A percentile compares a stretch with the other conserved stretches of the same genome.
These are phyloP conservation scores for Trichoderma sp. DNA, from an alignment of 2,329 filamentous ascomycete genomes.

Conservation along the genomic window DNA sequence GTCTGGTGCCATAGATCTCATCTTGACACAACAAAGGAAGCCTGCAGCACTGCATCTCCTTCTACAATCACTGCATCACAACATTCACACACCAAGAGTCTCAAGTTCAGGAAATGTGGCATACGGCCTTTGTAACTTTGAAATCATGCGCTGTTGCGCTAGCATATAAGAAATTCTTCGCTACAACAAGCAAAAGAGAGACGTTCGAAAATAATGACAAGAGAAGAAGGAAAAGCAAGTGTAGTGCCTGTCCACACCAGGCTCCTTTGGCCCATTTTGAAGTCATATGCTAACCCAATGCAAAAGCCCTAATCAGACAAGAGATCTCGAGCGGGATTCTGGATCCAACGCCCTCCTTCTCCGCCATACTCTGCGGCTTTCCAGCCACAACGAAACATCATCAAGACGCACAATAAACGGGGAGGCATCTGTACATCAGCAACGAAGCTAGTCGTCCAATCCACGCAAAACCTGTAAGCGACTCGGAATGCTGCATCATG, in stretches of 20 bases:
- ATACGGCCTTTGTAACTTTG: background rate
- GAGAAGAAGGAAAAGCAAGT: background rate
- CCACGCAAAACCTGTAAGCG: conserved; percentile 20
- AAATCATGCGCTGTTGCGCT: conserved; percentile 15
- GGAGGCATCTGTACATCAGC: conserved; percentile 20
- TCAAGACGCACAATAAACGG: conserved; percentile 20
- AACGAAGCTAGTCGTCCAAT: conserved; percentile 24
- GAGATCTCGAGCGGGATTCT: background rate
- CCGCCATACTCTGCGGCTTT: conserved; percentile 8
- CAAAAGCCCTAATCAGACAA: conserved; percentile 6
- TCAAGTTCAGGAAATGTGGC: background rate
- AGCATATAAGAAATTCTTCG: conserved; percentile 20
- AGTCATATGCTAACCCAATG: conserved; percentile 24
- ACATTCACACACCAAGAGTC: background rate
- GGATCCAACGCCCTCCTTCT: background rate
- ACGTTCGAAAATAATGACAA: background rate
- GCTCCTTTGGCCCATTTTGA: conserved; percentile 22
- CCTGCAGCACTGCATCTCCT: no score
- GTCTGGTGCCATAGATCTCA: no score
- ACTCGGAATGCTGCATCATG: conserved; percentile 28
- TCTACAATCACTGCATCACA: no score
- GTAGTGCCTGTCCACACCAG: conserved; percentile 10
- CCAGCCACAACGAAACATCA: conserved; percentile 22
- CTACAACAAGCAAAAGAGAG: conserved; percentile 18
- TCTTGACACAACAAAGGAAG: no score